These are phyloP conservation scores for Plasmodium chabaudi DNA, from an alignment of 169 alveolate genomes.

Conservation along the genomic window DNA sequence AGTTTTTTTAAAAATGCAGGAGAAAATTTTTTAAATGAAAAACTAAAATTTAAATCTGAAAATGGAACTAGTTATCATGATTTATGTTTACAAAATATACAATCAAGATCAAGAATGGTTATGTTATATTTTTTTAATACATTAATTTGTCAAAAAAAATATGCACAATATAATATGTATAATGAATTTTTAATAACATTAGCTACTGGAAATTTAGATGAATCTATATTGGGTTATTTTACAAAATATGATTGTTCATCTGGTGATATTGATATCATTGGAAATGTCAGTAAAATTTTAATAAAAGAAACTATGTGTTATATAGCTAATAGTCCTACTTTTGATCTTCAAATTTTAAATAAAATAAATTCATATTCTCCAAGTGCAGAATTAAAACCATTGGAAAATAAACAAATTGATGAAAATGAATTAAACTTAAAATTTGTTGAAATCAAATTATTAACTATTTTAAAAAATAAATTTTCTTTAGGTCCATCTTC, in stretches of 20 bases:
- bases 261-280: conserved; percentile 93
- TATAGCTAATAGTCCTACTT: conserved; percentile 55
- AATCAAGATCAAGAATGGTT: conserved; percentile 85
- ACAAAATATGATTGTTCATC: conserved; percentile 94
- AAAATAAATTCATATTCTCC: conserved; percentile 41
- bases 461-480: conserved; percentile 53
- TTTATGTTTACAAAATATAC: conserved; percentile 82
- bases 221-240: conserved; percentile 87
- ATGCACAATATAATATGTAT: conserved; percentile 17
- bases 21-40: conserved; percentile 20
- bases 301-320: conserved; percentile 71
- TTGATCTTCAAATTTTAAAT: conserved; percentile 26
- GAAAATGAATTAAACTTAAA: conserved; percentile 52
- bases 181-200: conserved; percentile 35
- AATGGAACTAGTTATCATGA: conserved; percentile 67
- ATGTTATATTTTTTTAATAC: conserved; percentile 83
- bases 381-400: conserved; percentile 71
- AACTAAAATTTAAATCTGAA: conserved; percentile 51
- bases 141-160: conserved; percentile 79
- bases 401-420: conserved; percentile 67
- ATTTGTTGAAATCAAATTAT: conserved; percentile 53
- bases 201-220: conserved; percentile 87
- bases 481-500: conserved; percentile 61
- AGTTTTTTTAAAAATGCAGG: conserved; percentile 57
- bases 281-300: conserved; percentile 87